phyloP scores from a whole-genome alignment of 768 basidiomycete genomes.

The Trametes maxima region DNA sequence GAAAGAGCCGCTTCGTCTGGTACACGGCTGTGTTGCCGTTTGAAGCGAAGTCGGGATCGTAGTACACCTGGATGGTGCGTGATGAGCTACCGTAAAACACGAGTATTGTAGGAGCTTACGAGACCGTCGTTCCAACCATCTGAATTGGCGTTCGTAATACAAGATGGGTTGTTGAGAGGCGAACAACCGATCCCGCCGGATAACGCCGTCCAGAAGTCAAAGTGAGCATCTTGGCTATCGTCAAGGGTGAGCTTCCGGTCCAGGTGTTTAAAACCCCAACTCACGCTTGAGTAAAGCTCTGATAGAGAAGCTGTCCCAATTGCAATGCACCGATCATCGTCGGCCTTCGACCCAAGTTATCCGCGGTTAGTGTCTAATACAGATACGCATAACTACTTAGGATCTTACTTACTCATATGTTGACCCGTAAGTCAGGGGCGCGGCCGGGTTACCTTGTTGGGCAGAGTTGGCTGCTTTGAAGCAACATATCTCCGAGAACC shows the following conservation, averaged over 20 bases:
- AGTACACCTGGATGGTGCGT: slow-evolving; percentile 39
- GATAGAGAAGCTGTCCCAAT: slow-evolving; percentile 27
- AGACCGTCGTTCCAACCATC: slow-evolving; percentile 45
- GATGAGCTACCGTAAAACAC: background rate
- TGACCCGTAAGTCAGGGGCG: slow-evolving; percentile 20
- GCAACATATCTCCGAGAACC: slow-evolving; percentile 33
- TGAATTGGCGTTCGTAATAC: slow-evolving; percentile 39
- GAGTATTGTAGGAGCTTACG: background rate
- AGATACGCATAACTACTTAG: no score
- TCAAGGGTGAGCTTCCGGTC: background rate
- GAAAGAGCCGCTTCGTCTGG: slow-evolving; percentile 27
- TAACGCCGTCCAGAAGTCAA: slow-evolving; percentile 22
- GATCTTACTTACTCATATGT: slow-evolving; percentile 8
- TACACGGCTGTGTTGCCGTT: slow-evolving; percentile 24
- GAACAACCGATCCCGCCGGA: slow-evolving; percentile 42
- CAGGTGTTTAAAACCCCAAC: background rate
- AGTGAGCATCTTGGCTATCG: slow-evolving; percentile 9
- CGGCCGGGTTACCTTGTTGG: slow-evolving; percentile 21
- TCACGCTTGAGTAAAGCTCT: slow-evolving; percentile 27
- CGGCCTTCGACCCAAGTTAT: background rate
- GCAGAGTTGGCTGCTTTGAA: slow-evolving; percentile 22
- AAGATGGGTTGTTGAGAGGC: slow-evolving; percentile 38
- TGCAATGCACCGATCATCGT: slow-evolving; percentile 28
- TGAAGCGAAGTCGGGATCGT: slow-evolving; percentile 39
- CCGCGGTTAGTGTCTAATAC: background rate